Percentiles rank a stretch among this genome's conserved stretches.
These are phyloP conservation scores for Eutypa lata DNA, from an alignment of 2,329 filamentous ascomycete species.

Conservation along the genomic window DNA sequence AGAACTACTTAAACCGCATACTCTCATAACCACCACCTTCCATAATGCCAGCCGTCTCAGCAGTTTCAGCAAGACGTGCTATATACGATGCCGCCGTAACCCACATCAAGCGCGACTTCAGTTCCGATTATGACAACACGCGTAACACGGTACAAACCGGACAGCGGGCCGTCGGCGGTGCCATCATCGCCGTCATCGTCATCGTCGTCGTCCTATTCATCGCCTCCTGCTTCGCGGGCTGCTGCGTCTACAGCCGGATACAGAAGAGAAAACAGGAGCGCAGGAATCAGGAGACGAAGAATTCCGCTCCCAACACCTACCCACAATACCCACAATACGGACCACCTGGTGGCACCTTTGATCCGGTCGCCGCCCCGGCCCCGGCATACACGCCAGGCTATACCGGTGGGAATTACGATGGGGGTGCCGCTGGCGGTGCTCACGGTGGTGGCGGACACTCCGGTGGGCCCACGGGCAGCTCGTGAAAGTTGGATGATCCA, in stretches of 20 bases:
- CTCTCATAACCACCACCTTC: neutral
- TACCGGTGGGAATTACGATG: neutral
- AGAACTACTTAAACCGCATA: too few relatives aligned
- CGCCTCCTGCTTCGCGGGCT: neutral
- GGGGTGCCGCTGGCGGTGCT: neutral
- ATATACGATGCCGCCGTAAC: neutral
- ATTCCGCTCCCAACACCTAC: neutral
- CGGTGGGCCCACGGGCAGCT: neutral
- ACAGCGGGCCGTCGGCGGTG: neutral
- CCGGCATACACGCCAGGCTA: neutral
- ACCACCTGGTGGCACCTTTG: too few relatives aligned
- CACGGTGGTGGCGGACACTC: neutral
- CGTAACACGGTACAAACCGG: neutral
- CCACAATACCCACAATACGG: neutral
- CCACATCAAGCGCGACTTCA: neutral
- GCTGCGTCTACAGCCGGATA: neutral
- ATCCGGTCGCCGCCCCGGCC: neutral
- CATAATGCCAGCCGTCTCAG: neutral
- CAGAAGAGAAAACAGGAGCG: neutral
- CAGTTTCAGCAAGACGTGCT: neutral
- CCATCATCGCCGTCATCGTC: slow-evolving; percentile 1
- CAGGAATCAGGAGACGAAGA: neutral
- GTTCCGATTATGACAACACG: neutral
- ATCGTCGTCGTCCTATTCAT: neutral
- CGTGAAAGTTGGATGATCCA: neutral